Evolutionary conservation across 2,329 filamentous ascomycete genomes (phyloP).

Genomic region (Xylaria sp.): DNA sequence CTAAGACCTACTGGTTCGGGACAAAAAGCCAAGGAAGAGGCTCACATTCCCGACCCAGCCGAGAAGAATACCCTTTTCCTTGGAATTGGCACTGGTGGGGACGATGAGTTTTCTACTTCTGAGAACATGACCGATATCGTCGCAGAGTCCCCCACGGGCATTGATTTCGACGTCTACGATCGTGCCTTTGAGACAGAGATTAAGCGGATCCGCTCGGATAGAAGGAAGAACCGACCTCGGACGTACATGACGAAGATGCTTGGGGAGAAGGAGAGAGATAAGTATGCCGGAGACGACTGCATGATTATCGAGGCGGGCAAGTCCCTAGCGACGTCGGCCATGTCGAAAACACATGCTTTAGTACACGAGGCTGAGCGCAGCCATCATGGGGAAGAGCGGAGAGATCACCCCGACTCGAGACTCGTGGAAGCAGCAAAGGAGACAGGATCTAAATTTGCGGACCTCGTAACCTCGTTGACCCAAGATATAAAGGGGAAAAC

Average conservation of each 20-base stretch:
- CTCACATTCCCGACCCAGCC: slow-evolving; percentile 70
- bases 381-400: slow-evolving; percentile 21
- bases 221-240: slow-evolving; percentile 51
- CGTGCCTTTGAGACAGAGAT: slow-evolving; percentile 89
- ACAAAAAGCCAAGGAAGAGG: slow-evolving; percentile 39
- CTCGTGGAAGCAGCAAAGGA: slow-evolving; percentile 42
- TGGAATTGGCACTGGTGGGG: slow-evolving; percentile 76
- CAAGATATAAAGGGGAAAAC: slow-evolving; percentile 41
- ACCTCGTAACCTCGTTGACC: slow-evolving; percentile 48
- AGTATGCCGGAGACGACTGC: slow-evolving; percentile 53
- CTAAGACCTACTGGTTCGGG: slow-evolving; percentile 47
- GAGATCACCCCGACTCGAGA: slow-evolving; percentile 23
- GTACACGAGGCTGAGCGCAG: slow-evolving; percentile 28
- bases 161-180: slow-evolving; percentile 90
- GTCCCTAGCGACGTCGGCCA: slow-evolving; percentile 36
- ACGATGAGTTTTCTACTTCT: slow-evolving; percentile 55
- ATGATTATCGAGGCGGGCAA: slow-evolving; percentile 52
- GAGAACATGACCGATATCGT: slow-evolving; percentile 61
- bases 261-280: slow-evolving; percentile 56
- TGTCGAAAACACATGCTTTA: slow-evolving; percentile 34
- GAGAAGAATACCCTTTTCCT: slow-evolving; percentile 74
- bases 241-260: slow-evolving; percentile 63
- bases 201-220: slow-evolving; percentile 55
- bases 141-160: slow-evolving; percentile 84
- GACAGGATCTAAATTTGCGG: slow-evolving; percentile 46